These are phyloP conservation scores for Pelargonium cotyledonis DNA, from an alignment of 441 rosid species.

Conservation along the genomic window DNA sequence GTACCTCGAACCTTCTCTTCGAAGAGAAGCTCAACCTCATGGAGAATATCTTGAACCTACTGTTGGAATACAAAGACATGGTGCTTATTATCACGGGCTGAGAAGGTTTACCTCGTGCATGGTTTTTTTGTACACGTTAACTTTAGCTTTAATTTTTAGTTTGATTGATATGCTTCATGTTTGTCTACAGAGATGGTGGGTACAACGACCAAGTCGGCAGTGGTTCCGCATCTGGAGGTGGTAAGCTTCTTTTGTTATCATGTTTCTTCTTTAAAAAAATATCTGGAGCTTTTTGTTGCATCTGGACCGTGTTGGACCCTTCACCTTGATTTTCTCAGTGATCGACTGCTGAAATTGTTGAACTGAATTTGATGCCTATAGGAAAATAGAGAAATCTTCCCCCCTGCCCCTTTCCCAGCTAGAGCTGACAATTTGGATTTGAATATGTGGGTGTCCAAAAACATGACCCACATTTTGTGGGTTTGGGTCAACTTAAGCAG, in stretches of 20 bases:
- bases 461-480: no score
- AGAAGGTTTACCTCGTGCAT: constrained; percentile 22
- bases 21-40: constrained; percentile 17
- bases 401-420: not conserved
- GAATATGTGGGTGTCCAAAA: no score
- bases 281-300: not conserved
- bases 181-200: constrained; percentile 12
- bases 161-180: not conserved
- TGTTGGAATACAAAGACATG: constrained; percentile 4
- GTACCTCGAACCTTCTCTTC: constrained; percentile 15
- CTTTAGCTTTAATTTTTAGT: constrained; percentile 4
- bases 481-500: no score
- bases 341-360: not conserved
- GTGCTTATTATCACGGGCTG: not conserved
- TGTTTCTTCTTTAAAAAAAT: not conserved
- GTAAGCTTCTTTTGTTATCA: constrained; percentile 9
- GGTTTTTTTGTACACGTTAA: not conserved
- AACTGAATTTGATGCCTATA: not conserved
- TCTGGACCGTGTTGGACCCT: not conserved
- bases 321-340: not conserved
- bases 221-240: constrained; percentile 11
- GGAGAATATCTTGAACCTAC: constrained; percentile 20
- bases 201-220: constrained; percentile 7
- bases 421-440: no score
- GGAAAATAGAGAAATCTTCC: not conserved